phyloP scores from a whole-genome alignment of 2,329 filamentous ascomycete species.

The Zalaria sp. region DNA sequence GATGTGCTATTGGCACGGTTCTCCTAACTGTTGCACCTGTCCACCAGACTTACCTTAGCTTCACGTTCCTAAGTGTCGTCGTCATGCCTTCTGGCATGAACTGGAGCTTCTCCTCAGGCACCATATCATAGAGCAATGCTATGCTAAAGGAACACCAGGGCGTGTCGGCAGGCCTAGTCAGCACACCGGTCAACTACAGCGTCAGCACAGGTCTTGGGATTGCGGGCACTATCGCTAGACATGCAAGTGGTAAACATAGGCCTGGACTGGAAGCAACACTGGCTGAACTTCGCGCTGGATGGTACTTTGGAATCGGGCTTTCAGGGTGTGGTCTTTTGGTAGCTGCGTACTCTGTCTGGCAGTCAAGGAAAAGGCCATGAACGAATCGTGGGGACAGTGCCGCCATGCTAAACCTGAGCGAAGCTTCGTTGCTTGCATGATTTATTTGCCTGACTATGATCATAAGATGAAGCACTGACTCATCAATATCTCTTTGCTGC shows the following conservation, averaged over 20 bases:
- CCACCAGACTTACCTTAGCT: constrained; percentile 48
- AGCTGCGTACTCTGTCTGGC: too few species aligned
- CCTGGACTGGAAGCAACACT: too few species aligned
- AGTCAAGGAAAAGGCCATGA: too few species aligned
- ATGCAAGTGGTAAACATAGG: neutral
- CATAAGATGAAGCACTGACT: too few species aligned
- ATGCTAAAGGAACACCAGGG: constrained; percentile 29
- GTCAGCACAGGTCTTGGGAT: constrained; percentile 50
- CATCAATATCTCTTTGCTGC: too few species aligned
- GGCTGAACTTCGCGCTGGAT: too few species aligned
- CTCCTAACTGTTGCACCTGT: constrained; percentile 33
- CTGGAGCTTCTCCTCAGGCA: neutral
- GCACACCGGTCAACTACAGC: constrained; percentile 46
- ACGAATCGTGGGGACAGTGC: too few species aligned
- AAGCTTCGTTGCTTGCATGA: too few species aligned
- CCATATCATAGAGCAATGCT: constrained; percentile 39
- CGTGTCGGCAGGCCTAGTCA: constrained; percentile 36
- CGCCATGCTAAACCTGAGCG: too few species aligned
- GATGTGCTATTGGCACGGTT: constrained; percentile 18
- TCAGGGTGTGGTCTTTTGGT: too few species aligned
- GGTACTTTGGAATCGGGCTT: too few species aligned
- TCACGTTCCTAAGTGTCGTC: constrained; percentile 44
- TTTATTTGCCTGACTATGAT: too few species aligned
- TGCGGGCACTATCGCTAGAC: constrained; percentile 42
- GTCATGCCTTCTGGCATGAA: constrained; percentile 48